A percentile compares a stretch with the other conserved stretches of the same genome.
These are phyloP conservation scores for Suhomyces faveliae DNA, from an alignment of 805 yeast genomes.

Conservation along the genomic window DNA sequence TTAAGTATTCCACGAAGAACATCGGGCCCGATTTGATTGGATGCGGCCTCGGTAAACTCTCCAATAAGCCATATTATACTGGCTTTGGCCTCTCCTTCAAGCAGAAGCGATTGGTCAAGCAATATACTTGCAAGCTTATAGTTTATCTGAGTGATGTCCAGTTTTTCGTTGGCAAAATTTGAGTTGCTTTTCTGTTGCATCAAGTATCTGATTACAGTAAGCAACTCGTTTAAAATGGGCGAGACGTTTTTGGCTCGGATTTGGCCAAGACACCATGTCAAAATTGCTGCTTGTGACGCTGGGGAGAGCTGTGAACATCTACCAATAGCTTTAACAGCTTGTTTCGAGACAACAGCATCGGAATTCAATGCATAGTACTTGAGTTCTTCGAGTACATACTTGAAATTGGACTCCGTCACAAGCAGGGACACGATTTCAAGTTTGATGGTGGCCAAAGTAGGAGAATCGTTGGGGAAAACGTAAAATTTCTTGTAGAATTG, in stretches of 20 bases:
- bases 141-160: slow-evolving; percentile 53
- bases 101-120: slow-evolving; percentile 16
- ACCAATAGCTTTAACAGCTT: slow-evolving; percentile 63
- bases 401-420: slow-evolving; percentile 52
- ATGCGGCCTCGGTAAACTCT: slow-evolving; percentile 53
- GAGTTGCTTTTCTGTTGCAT: slow-evolving; percentile 51
- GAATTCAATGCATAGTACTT: slow-evolving; percentile 50
- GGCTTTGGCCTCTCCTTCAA: slow-evolving; percentile 61
- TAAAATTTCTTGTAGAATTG: slow-evolving; percentile 48
- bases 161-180: slow-evolving; percentile 12
- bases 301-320: slow-evolving; percentile 50
- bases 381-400: slow-evolving; percentile 56
- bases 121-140: slow-evolving; percentile 44
- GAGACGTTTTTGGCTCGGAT: slow-evolving; percentile 31
- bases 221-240: slow-evolving; percentile 56
- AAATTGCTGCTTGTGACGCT: slow-evolving; percentile 39
- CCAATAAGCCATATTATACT: slow-evolving; percentile 91
- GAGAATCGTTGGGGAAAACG: slow-evolving; percentile 54
- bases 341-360: slow-evolving; percentile 27
- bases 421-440: slow-evolving; percentile 59
- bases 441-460: slow-evolving; percentile 48
- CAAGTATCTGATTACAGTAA: slow-evolving; percentile 69
- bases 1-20: slow-evolving; percentile 59
- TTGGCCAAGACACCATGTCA: slow-evolving; percentile 62
- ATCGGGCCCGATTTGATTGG: slow-evolving; percentile 64